phyloP scores from a whole-genome alignment of 1,139 yeast genomes.

The Tardiomyces digboiensis region DNA sequence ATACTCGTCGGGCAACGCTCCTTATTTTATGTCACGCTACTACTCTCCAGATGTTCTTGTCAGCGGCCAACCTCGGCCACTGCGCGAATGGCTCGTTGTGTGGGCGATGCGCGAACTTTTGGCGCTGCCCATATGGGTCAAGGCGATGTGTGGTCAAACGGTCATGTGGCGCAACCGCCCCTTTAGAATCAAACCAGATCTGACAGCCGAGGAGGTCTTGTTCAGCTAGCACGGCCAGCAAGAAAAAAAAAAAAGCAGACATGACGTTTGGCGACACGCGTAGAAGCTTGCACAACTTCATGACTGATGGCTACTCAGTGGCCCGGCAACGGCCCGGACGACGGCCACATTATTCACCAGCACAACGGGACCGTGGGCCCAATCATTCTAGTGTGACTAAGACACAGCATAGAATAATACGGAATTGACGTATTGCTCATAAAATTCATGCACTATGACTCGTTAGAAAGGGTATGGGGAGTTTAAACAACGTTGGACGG shows the following conservation, averaged over 20 bases:
- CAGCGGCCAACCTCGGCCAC: conserved; percentile 2
- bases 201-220: conserved; percentile 52
- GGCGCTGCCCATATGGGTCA: conserved; percentile 80
- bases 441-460: too few species aligned
- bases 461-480: too few species aligned
- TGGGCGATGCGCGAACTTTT: conserved; percentile 67
- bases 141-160: conserved; percentile 68
- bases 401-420: too few species aligned
- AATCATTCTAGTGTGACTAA: too few species aligned
- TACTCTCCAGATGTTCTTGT: conserved; percentile 14
- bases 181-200: conserved; percentile 60
- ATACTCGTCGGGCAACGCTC: conserved; percentile 10
- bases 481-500: too few species aligned
- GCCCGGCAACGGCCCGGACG: too few species aligned
- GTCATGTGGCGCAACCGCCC: conserved; percentile 82
- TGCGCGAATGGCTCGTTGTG: conserved; percentile 32
- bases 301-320: too few species aligned
- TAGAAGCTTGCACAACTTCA: too few species aligned
- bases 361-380: too few species aligned
- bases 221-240: neutral
- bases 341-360: too few species aligned
- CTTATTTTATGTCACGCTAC: conserved; percentile 21
- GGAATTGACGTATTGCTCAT: too few species aligned
- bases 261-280: too few species aligned
- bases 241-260: neutral